phyloP scores from a whole-genome alignment of 148 eudicot species.

The Tetragonia tetragonoides region DNA sequence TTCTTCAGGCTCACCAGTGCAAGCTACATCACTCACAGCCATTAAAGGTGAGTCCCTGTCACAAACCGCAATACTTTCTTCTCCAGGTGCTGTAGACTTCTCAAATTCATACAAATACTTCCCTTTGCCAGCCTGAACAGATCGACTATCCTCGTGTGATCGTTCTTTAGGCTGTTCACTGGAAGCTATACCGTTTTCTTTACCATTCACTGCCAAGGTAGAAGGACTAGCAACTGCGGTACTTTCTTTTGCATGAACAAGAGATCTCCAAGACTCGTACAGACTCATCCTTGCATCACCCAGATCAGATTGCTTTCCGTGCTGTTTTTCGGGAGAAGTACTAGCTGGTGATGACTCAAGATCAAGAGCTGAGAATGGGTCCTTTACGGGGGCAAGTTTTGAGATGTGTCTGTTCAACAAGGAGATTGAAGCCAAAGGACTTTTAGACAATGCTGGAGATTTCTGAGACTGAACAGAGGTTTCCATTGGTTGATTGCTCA shows the following conservation, averaged over 20 bases:
- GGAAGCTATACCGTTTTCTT: conserved; percentile 15
- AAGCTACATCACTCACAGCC: conserved; percentile 15
- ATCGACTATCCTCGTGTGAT: conserved; percentile 16
- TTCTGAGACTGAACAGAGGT: conserved; percentile 24
- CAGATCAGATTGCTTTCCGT: conserved; percentile 27
- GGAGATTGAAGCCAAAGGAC: conserved; percentile 60
- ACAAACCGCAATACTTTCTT: conserved; percentile 24
- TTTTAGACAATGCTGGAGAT: conserved; percentile 47
- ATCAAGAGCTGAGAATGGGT: conserved; percentile 44
- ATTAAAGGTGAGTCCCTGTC: conserved; percentile 20
- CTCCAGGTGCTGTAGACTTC: conserved; percentile 19
- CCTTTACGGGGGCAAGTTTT: conserved; percentile 35
- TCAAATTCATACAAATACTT: not conserved
- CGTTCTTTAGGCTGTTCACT: conserved; percentile 13
- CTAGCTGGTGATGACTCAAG: conserved; percentile 32
- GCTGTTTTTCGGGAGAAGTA: conserved; percentile 21
- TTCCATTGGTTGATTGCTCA: conserved; percentile 20
- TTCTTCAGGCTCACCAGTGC: conserved; percentile 19
- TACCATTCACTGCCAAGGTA: conserved; percentile 12
- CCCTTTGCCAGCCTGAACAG: conserved; percentile 17
- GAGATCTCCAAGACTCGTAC: conserved; percentile 23
- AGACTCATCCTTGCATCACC: conserved; percentile 25
- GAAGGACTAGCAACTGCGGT: conserved; percentile 18
- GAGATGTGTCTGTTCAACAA: conserved; percentile 42
- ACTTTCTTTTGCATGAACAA: conserved; percentile 18